These are phyloP conservation scores for Neonectria hederae DNA, from an alignment of 2,329 filamentous ascomycete genomes.

Conservation along the genomic window DNA sequence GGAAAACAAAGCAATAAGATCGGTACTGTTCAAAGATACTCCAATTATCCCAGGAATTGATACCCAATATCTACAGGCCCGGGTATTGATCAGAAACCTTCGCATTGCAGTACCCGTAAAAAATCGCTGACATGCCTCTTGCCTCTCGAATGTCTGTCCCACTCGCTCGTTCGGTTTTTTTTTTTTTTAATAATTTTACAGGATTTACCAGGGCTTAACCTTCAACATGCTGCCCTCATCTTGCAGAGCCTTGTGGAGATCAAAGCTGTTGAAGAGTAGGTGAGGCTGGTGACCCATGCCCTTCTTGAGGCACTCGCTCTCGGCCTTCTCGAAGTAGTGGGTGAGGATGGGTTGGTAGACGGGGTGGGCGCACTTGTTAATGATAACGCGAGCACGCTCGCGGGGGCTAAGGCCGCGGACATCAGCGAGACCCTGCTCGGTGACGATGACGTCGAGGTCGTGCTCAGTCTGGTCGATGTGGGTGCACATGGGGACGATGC, in stretches of 20 bases:
- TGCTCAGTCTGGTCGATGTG: conserved; percentile 95
- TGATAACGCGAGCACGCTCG: conserved; percentile 85
- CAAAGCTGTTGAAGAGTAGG: conserved; percentile 84
- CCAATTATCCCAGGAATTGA: conserved; percentile 23
- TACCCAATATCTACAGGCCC: conserved; percentile 23
- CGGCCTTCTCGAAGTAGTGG: conserved; percentile 86
- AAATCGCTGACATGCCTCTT: conserved; percentile 18
- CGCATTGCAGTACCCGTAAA: conserved; percentile 14
- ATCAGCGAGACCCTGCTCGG: conserved; percentile 79
- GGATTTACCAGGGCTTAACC: conserved; percentile 70
- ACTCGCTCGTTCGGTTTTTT: conserved; percentile 4
- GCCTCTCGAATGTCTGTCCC: neutral
- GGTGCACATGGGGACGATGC: conserved; percentile 94
- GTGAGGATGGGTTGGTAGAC: conserved; percentile 83
- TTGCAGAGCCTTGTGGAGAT: conserved; percentile 85
- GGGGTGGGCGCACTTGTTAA: conserved; percentile 86
- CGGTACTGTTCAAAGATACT: conserved; percentile 15
- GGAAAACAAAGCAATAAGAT: neutral
- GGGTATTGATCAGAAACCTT: conserved; percentile 21
- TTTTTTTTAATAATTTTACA: conserved; percentile 20
- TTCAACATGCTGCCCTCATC: conserved; percentile 89
- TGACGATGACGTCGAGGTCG: conserved; percentile 90
- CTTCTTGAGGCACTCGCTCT: conserved; percentile 85
- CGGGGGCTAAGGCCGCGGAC: conserved; percentile 82
- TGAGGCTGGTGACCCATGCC: conserved; percentile 93